Conservation (phyloP, 257 asterid species). For the Ocimum tenuiflorum region DNA sequence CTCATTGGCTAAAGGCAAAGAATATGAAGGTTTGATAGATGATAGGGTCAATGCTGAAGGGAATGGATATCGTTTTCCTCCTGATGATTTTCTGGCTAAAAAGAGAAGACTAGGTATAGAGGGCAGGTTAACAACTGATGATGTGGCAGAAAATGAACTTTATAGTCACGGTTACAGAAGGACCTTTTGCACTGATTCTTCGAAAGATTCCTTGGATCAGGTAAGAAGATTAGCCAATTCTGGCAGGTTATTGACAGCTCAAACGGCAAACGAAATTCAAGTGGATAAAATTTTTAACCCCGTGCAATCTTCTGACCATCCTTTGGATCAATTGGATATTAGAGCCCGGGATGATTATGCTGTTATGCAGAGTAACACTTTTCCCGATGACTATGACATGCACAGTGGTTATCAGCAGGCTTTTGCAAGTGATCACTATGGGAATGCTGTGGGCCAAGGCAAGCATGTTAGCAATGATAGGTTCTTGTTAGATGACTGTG, state of each 20-base stretch:
- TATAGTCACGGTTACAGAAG: slow-evolving; percentile 10
- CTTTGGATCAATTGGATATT: slow-evolving; percentile 17
- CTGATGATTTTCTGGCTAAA: slow-evolving; percentile 28
- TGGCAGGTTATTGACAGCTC: slow-evolving; percentile 20
- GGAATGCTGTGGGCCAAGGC: slow-evolving; percentile 20
- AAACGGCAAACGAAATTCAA: slow-evolving; percentile 23
- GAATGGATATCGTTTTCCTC: slow-evolving; percentile 14
- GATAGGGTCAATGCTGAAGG: slow-evolving; percentile 27
- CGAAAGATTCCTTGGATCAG: slow-evolving; percentile 23
- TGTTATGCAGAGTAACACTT: slow-evolving; percentile 23
- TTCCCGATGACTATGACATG: slow-evolving; percentile 21
- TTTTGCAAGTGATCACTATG: slow-evolving; percentile 25
- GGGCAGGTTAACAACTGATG: slow-evolving; percentile 21
- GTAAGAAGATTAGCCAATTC: slow-evolving; percentile 23
- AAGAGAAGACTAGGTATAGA: slow-evolving; percentile 36
- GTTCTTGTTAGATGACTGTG: slow-evolving; percentile 22
- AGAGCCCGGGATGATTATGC: slow-evolving; percentile 27
- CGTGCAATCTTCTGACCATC: slow-evolving; percentile 15
- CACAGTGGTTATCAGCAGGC: slow-evolving; percentile 19
- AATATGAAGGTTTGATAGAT: slow-evolving; percentile 25
- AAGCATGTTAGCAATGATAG: slow-evolving; percentile 22
- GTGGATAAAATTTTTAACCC: slow-evolving; percentile 8
- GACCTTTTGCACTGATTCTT: not conserved
- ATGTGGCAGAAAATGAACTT: slow-evolving; percentile 20
- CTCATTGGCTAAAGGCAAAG: slow-evolving; percentile 21